Evolutionary conservation across 805 yeast genomes (phyloP).

Genomic region (Pichia heedii): DNA sequence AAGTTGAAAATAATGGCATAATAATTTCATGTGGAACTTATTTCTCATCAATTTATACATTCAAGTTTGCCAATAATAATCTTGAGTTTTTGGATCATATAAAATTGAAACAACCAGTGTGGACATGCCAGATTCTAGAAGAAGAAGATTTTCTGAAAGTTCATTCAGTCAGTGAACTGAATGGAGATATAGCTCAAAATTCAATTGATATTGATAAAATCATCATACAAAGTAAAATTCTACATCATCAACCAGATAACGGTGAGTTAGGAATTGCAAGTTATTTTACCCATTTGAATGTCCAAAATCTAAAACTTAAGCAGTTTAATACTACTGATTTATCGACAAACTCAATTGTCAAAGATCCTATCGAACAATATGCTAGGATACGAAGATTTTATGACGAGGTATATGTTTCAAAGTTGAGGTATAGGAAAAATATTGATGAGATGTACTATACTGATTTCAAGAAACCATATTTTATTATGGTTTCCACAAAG

Average conservation of each 20-base stretch:
- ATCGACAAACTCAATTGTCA: slow-evolving; percentile 5
- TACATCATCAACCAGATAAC: background rate
- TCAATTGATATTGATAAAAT: background rate
- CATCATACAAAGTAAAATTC: slow-evolving; percentile 23
- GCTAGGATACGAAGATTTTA: slow-evolving; percentile 21
- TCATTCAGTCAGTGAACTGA: slow-evolving; percentile 34
- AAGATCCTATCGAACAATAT: slow-evolving; percentile 21
- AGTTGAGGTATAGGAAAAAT: slow-evolving; percentile 14
- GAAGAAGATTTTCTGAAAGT: slow-evolving; percentile 40
- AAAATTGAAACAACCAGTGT: background rate
- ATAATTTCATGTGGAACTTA: slow-evolving; percentile 3
- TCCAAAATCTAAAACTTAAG: slow-evolving; percentile 5
- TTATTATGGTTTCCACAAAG: background rate
- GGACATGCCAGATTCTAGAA: slow-evolving; percentile 17
- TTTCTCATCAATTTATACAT: background rate
- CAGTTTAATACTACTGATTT: too few relatives aligned
- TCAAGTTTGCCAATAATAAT: background rate
- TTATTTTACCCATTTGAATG: slow-evolving; percentile 17
- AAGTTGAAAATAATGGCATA: background rate
- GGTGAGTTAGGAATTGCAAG: slow-evolving; percentile 30
- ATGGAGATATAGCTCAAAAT: slow-evolving; percentile 34
- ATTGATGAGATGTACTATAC: background rate
- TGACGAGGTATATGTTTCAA: slow-evolving; percentile 21
- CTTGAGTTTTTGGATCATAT: slow-evolving; percentile 2
- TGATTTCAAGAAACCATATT: background rate